Percentiles rank a stretch among this genome's conserved stretches.
Evolutionary conservation across 257 asterid genomes (phyloP).

Genomic region (Solanum commersonii): DNA sequence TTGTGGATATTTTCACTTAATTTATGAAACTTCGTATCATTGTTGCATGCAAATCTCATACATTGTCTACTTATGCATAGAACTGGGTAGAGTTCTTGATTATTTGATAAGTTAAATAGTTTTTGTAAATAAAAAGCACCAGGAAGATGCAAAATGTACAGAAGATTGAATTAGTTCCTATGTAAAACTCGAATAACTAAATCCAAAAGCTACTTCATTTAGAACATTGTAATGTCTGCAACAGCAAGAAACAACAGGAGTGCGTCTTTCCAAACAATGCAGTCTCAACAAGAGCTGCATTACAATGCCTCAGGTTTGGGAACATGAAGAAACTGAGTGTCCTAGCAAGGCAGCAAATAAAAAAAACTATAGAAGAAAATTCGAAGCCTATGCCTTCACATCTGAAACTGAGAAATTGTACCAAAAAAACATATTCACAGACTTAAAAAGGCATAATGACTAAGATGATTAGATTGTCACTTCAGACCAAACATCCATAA

Average conservation of each 20-base stretch:
- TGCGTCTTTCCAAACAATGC: neutral
- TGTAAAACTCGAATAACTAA: neutral
- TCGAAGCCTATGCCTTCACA: neutral
- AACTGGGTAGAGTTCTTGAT: neutral
- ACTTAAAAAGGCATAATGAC: neutral
- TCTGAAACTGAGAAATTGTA: neutral
- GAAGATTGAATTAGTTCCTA: neutral
- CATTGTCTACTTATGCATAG: neutral
- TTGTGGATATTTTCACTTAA: neutral
- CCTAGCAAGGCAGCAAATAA: neutral
- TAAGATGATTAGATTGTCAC: neutral
- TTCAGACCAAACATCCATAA: neutral
- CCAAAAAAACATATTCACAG: neutral
- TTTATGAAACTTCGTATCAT: neutral
- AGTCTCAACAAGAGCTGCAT: neutral
- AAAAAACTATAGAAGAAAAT: neutral
- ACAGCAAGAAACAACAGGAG: neutral
- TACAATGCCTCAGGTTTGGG: neutral
- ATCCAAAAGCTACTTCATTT: neutral
- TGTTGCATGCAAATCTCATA: neutral
- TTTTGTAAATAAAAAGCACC: neutral
- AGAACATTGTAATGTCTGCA: neutral
- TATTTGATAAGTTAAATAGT: neutral
- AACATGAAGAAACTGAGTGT: neutral
- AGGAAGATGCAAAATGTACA: neutral